Percentiles rank a stretch among this genome's conserved stretches.
phyloP scores from a whole-genome alignment of 371 early-diverging fungal genomes.

The Apophysomyces ossiformis region DNA sequence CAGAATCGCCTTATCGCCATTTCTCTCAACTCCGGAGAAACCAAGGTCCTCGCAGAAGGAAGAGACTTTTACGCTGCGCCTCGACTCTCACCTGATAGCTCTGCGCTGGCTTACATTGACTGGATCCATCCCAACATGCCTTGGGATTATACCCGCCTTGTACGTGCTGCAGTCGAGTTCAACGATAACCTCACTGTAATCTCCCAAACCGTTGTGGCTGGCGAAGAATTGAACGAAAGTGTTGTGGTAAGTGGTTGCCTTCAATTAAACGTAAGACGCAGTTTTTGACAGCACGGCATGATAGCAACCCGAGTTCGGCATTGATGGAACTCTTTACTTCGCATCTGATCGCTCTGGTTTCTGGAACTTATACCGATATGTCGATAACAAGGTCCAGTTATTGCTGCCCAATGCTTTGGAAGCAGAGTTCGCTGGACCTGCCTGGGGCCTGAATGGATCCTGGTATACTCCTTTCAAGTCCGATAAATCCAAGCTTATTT shows the following conservation, averaged over 20 bases:
- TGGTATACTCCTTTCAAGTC: slow-evolving; percentile 50
- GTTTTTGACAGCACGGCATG: background rate
- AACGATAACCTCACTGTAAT: background rate
- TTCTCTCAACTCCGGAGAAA: slow-evolving; percentile 40
- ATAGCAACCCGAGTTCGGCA: slow-evolving; percentile 69
- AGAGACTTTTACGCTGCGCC: slow-evolving; percentile 72
- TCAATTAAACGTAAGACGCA: background rate
- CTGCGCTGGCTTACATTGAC: slow-evolving; percentile 61
- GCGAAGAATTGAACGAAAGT: slow-evolving; percentile 57
- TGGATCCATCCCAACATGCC: slow-evolving; percentile 84
- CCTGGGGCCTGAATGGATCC: slow-evolving; percentile 43
- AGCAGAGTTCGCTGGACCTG: slow-evolving; percentile 64
- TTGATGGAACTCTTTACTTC: slow-evolving; percentile 64
- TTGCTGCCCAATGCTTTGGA: slow-evolving; percentile 53
- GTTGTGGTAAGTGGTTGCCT: slow-evolving; percentile 39
- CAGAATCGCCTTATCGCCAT: slow-evolving; percentile 64
- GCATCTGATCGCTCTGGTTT: slow-evolving; percentile 71
- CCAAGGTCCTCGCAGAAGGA: slow-evolving; percentile 56
- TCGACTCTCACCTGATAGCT: slow-evolving; percentile 47
- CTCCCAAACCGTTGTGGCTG: background rate
- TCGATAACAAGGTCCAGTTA: slow-evolving; percentile 25
- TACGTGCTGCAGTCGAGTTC: slow-evolving; percentile 42
- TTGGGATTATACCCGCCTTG: slow-evolving; percentile 75
- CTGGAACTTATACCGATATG: slow-evolving; percentile 70
- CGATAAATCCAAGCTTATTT: slow-evolving; percentile 44